Base-by-base conservation (phyloP, 2,329 filamentous ascomycete genomes). In the Trichocomaceae sp. region DNA sequence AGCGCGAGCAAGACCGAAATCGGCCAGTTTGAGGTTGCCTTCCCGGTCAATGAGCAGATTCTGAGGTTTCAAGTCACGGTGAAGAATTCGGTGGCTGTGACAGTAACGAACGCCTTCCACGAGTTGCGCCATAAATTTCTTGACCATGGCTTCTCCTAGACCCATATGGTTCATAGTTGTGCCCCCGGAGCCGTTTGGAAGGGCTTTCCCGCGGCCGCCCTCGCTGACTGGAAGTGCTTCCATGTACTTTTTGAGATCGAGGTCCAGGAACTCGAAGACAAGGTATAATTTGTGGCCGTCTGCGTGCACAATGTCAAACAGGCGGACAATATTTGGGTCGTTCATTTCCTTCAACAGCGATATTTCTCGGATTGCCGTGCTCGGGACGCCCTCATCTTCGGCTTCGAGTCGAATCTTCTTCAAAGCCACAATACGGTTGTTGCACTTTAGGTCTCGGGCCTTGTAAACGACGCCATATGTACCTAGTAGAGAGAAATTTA, bases 391-490 rank as follows among this genome's bases (percentile, higher is more conserved):
- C 71, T 96, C 91, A 76, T 96, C 90, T 77, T 96, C 91, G 59
- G 90, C 90, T 69, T 96, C 91, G 64, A 96, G 86, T 60, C 90
- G 87, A 66, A 96, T 96, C 78, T 96, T 96, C 80, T 96, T 96
- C 63, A 96, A 78, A 20, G 90, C 90, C 60, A 96, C 90, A 64
- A 96, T 93, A 64, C 88, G 87, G 66, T 88, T 88, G 62, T 81
- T 80, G 67, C 91, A 86, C 61, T 83, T 83, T 58, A 96, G 85
- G 72, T 96, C 90, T 62, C 87, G 84, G 57, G 90, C 90, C 75
- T 95, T 95, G 83, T 96, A 96, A 60, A 96, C 90, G 59, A 96
- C 90, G 72, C 90, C 90, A 70, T 96, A 96, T 15, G 90, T 96
- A 66, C 90, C 90, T 95, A 62, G 46, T 17, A 48, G 41, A 58